phyloP scores from a whole-genome alignment of 495 filamentous ascomycete species.

The Penicillium pulvis region DNA sequence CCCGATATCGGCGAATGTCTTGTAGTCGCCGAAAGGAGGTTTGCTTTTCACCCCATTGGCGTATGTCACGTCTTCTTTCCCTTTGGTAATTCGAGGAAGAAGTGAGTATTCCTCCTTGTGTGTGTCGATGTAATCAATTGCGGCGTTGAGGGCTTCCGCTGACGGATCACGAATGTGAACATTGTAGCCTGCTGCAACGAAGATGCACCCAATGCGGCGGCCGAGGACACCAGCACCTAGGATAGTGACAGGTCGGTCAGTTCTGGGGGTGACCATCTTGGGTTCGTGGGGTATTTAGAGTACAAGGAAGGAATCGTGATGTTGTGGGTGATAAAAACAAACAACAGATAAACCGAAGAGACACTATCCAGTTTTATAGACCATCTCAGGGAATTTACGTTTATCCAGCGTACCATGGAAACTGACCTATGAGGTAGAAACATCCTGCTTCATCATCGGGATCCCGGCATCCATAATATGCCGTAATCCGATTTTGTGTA shows the following conservation, averaged over 20 bases:
- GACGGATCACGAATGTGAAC: slow-evolving; percentile 45
- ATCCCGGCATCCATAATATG: not conserved
- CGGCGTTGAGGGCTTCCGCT: not conserved
- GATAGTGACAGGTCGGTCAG: slow-evolving; percentile 39
- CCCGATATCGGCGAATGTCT: not conserved
- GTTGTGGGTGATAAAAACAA: not conserved
- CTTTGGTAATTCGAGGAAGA: not conserved
- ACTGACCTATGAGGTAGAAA: not conserved
- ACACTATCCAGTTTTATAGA: not conserved
- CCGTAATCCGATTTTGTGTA: not conserved
- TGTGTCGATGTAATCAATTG: not conserved
- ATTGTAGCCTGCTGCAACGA: slow-evolving; percentile 45
- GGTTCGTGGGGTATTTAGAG: not conserved
- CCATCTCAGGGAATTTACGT: not conserved
- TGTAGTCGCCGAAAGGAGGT: not conserved
- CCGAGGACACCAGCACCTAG: slow-evolving; percentile 53
- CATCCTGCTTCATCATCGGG: not conserved
- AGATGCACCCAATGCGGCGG: slow-evolving; percentile 44
- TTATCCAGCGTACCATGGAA: not conserved
- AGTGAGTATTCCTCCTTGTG: not conserved
- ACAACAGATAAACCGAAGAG: not conserved
- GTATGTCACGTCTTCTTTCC: not conserved
- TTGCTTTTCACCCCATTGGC: no score
- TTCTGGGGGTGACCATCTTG: slow-evolving; percentile 10
- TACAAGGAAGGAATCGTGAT: not conserved